A percentile compares a stretch with the other conserved stretches of the same genome.
phyloP scores from a whole-genome alignment of 192 early-diverging fungal genomes.

The Spizellomyces punctatus region DNA sequence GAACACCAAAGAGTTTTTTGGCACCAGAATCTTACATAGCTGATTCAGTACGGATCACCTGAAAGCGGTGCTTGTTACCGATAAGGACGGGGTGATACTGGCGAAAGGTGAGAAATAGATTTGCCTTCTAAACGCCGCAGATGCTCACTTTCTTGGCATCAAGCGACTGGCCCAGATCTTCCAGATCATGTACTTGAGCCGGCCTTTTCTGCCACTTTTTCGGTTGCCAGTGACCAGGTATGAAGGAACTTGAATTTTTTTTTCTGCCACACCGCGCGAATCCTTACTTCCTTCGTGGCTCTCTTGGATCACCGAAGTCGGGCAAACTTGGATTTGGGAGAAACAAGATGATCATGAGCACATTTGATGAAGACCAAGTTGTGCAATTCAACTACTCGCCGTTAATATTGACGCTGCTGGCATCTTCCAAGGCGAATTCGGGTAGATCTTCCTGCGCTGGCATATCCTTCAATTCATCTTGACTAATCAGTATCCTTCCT shows the following conservation, averaged over 20 bases:
- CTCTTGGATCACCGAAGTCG: slow-evolving; percentile 40
- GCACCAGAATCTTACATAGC: too few relatives aligned
- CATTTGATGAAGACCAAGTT: slow-evolving; percentile 59
- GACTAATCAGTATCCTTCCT: too few relatives aligned
- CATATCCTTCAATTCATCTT: too few relatives aligned
- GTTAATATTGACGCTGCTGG: slow-evolving; percentile 63
- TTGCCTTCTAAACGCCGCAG: slow-evolving; percentile 12
- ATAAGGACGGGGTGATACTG: slow-evolving; percentile 64
- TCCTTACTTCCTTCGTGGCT: too few relatives aligned
- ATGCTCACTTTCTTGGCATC: neutral
- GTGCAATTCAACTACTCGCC: slow-evolving; percentile 65
- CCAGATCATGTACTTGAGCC: slow-evolving; percentile 51
- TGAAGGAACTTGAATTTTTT: neutral
- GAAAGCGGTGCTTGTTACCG: slow-evolving; percentile 59
- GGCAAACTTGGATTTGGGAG: slow-evolving; percentile 63
- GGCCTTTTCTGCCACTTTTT: slow-evolving; percentile 60
- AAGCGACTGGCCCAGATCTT: slow-evolving; percentile 46
- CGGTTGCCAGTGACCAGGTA: slow-evolving; percentile 65
- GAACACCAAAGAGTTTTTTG: too few relatives aligned
- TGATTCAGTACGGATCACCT: slow-evolving; percentile 45
- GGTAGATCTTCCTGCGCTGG: slow-evolving; percentile 31
- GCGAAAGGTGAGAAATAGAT: slow-evolving; percentile 46
- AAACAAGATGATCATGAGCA: slow-evolving; percentile 61
- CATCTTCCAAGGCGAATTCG: slow-evolving; percentile 56
- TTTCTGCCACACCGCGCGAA: neutral